Base-by-base conservation (phyloP, 352 stramenopile genomes). In the Pythium aquatile region DNA sequence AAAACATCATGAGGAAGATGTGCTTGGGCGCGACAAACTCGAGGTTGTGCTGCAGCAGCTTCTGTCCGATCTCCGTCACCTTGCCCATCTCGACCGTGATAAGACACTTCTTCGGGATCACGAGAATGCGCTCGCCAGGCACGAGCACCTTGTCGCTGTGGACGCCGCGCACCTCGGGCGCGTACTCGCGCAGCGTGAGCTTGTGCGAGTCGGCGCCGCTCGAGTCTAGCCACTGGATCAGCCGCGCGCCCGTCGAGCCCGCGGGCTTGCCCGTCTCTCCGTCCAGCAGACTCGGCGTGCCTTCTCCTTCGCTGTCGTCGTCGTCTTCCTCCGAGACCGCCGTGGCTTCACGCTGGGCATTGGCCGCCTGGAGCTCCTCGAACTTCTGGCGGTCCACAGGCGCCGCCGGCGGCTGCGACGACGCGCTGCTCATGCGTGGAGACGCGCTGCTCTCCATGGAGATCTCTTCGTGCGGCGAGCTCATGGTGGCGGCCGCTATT, bases 1-100 rank as follows among this genome's bases (percentile, higher is more conserved):
- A 73, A 75, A 98, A 99, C 68, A 99, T 93, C 94, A 99, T 99
- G 56, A 99, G 87, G 74, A 98, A 99, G 59, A 99, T 99, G 79
- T 99, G 97, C 80, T 99, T 99, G 59, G 97, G 96, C 26, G 97
- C 97, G 67, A 99, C 97, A 51, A 99, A 92, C 70, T 99, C 93
- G 28, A 99, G 70, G 63, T 97, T 95, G 32, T 87, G 85, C 17
- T 87, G 72, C 28, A 99, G 73, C 57, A 99, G 90, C 60, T 95
- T 89, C 55, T 95, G 88, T 16, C 97, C 97, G 49, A 99, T 97
- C 33, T 93, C 88, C 35, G 97, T 99, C 53, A 88, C 82, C 79
- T 99, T 98, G 72, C 98, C 98, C 97, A 99, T 99, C 82, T 99
- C 97, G 24, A 99, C 98, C 13, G 98, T 99, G 63, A 99, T 98